phyloP scores from a whole-genome alignment of 306 rosid genomes.

The Dryas octopetala region DNA sequence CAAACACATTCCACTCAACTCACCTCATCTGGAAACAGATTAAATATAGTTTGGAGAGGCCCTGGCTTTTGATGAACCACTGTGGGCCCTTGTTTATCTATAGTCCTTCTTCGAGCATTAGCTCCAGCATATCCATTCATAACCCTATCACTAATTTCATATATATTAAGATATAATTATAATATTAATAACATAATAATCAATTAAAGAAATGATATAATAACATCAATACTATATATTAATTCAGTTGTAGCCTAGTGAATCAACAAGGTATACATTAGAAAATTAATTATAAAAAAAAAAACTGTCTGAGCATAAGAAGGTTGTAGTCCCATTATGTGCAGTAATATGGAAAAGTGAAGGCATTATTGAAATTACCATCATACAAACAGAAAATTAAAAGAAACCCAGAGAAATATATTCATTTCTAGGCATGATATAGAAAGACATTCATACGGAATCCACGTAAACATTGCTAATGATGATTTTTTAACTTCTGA shows the following conservation, averaged over 20 bases:
- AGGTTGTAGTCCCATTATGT: background rate
- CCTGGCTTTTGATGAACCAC: conserved; percentile 97
- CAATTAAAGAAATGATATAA: background rate
- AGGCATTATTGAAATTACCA: background rate
- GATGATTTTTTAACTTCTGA: background rate
- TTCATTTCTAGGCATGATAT: conserved; percentile 1
- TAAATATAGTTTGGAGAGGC: conserved; percentile 89
- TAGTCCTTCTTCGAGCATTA: conserved; percentile 70
- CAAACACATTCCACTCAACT: conserved; percentile 30
- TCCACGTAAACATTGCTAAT: background rate
- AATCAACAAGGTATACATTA: background rate
- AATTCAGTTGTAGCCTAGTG: background rate
- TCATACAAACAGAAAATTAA: background rate
- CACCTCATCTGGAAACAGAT: conserved; percentile 85
- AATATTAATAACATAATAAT: background rate
- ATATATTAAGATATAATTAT: conserved; percentile 17
- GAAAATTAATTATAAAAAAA: background rate
- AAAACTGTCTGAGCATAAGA: background rate
- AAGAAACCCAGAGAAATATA: background rate
- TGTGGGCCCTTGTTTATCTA: conserved; percentile 71
- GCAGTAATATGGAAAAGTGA: background rate
- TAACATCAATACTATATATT: background rate
- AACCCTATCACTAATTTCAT: conserved; percentile 37
- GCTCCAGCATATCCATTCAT: conserved; percentile 73
- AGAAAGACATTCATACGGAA: background rate